Conservation (phyloP, 331 rosid genomes). For the Acacia pycnantha region DNA sequence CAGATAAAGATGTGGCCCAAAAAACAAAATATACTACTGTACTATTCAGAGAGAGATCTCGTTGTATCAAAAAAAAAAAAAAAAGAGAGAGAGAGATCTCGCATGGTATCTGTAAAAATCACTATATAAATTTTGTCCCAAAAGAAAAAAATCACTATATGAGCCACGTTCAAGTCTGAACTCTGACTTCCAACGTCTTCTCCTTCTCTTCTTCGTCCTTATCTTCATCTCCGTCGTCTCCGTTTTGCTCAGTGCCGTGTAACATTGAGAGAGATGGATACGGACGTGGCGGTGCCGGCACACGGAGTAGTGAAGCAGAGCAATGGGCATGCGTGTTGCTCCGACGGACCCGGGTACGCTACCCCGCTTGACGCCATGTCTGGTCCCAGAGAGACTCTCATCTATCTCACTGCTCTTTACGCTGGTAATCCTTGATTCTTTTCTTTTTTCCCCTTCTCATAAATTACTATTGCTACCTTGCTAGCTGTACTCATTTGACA, state of each 20-base stretch:
- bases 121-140: too few relatives aligned
- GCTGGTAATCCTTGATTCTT: conserved; percentile 39
- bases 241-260: background rate
- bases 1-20: background rate
- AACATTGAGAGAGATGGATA: conserved; percentile 7
- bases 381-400: conserved; percentile 77
- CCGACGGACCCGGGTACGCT: conserved; percentile 82
- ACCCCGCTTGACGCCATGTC: conserved; percentile 78
- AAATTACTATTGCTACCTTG: background rate
- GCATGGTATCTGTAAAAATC: background rate
- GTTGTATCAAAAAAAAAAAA: too few relatives aligned
- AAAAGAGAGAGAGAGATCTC: too few relatives aligned
- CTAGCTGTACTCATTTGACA: background rate
- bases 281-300: background rate
- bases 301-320: conserved; percentile 32
- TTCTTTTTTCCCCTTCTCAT: background rate
- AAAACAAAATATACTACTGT: background rate
- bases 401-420: conserved; percentile 80
- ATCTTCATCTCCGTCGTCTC: background rate
- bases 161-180: background rate
- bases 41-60: too few relatives aligned
- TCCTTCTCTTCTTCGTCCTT: background rate
- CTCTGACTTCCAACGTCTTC: background rate
- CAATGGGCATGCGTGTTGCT: conserved; percentile 47
- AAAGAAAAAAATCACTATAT: too few relatives aligned